Base-by-base conservation (phyloP, 176 grass and related monocot species). In the Olyra latifolia region DNA sequence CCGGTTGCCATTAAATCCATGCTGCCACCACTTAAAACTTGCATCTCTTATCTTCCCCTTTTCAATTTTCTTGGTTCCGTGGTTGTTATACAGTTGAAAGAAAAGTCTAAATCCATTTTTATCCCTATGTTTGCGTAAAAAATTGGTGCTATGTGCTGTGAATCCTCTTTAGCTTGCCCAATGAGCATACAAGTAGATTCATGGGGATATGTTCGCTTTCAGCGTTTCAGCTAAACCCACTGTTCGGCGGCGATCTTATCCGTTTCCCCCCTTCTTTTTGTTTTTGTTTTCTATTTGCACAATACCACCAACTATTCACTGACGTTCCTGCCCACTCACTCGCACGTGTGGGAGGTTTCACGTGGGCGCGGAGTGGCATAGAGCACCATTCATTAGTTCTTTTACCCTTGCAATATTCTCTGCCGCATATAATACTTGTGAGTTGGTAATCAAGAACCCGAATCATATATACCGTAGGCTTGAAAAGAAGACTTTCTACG, bases 221-320 rank as follows among this genome's bases (percentile, higher is more conserved):
- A 39, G 45, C 46, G 24, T 32, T 62, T 30, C 43, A 49, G 45
- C 62, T n/a, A 68, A 80, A 69, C 10, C 23, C 38, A 32, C 16
- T 7, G 10, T 55, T 7, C 25, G 22, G 47, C 16, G 47, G 14
- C 35, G 75, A 19, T 47, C 69, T 80, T 80, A 86, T 80, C 58
- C 39, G 4, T 41, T 45, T 19, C 12, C 19, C 23, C 15, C n/a
- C n/a, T n/a, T n/a, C n/a, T n/a, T n/a, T n/a, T n/a, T n/a, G n/a
- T n/a, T n/a, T 20, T 6, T 10, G 55, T 53, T 74, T 6, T 38
- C 40, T 11, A 35, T 3, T 74, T 47, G 67, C 48, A n/a, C n/a
- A n/a, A n/a, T n/a, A n/a, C n/a, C n/a, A n/a, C n/a, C n/a, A n/a
- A n/a, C n/a, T n/a, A n/a, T 7, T 25, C 6, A 14, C 16, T 42